Evolutionary conservation across 2,329 filamentous ascomycete genomes (phyloP).

Genomic region (Hymenoscyphus linearis): DNA sequence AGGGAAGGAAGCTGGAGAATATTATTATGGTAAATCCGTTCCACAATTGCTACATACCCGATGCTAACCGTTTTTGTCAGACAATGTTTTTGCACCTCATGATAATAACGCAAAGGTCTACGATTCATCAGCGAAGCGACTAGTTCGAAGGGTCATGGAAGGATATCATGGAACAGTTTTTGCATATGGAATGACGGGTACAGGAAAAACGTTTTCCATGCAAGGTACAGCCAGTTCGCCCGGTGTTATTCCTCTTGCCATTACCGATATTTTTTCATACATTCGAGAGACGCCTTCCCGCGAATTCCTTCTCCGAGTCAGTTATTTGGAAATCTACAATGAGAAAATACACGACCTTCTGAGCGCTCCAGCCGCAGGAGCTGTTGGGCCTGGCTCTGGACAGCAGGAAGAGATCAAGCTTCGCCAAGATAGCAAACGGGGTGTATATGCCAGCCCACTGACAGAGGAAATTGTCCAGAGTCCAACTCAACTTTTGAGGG

Average conservation of each 20-base stretch:
- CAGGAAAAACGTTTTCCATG: constrained; percentile 99
- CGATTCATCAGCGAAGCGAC: constrained; percentile 85
- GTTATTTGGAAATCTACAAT: constrained; percentile 98
- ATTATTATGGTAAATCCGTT: constrained; percentile 70
- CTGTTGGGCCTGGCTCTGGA: constrained; percentile 45
- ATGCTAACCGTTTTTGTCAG: constrained; percentile 42
- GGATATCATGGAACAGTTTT: constrained; percentile 98
- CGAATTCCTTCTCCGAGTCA: constrained; percentile 91
- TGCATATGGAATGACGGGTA: constrained; percentile 98
- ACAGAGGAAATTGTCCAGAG: constrained; percentile 99
- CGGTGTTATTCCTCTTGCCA: constrained; percentile 92
- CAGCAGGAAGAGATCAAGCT: constrained; percentile 93
- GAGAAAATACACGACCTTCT: constrained; percentile 94
- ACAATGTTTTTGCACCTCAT: constrained; percentile 92
- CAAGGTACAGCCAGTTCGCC: constrained; percentile 87
- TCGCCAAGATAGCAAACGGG: constrained; percentile 90
- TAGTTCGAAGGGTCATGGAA: constrained; percentile 97
- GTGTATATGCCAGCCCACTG: constrained; percentile 90
- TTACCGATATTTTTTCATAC: constrained; percentile 98
- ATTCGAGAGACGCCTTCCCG: constrained; percentile 93
- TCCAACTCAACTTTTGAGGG: constrained; percentile 86
- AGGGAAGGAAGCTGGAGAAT: constrained; percentile 87
- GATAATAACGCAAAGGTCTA: constrained; percentile 95
- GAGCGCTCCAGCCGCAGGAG: constrained; percentile 61
- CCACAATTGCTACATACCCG: no score